Conservation (phyloP, 805 yeast genomes). For the Candida dajiaensis region DNA sequence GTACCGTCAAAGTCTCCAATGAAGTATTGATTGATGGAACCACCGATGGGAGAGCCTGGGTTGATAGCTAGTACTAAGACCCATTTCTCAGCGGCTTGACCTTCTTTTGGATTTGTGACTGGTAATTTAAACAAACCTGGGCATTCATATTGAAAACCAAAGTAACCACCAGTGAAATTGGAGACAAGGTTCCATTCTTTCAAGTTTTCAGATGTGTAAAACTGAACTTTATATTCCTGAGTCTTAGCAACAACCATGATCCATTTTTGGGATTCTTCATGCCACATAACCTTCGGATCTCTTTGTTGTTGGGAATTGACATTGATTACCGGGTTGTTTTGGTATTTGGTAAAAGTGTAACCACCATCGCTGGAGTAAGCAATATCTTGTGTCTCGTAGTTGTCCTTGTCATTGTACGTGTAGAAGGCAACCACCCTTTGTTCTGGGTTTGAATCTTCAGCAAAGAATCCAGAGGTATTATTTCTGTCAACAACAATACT, state of each 20-base stretch:
- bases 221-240: slow-evolving; percentile 25
- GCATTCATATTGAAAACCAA: slow-evolving; percentile 37
- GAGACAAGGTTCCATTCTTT: slow-evolving; percentile 25
- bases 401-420: slow-evolving; percentile 23
- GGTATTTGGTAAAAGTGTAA: slow-evolving; percentile 25
- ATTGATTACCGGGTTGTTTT: slow-evolving; percentile 28
- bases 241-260: slow-evolving; percentile 26
- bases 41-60: slow-evolving; percentile 38
- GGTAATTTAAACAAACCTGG: slow-evolving; percentile 32
- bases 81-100: slow-evolving; percentile 25
- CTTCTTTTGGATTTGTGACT: slow-evolving; percentile 13
- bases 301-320: slow-evolving; percentile 27
- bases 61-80: slow-evolving; percentile 34
- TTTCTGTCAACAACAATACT: slow-evolving; percentile 31
- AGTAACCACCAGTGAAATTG: slow-evolving; percentile 23
- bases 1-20: slow-evolving; percentile 37
- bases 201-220: slow-evolving; percentile 25
- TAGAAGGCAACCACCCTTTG: slow-evolving; percentile 33
- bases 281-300: slow-evolving; percentile 34
- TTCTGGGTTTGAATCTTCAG: slow-evolving; percentile 21
- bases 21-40: slow-evolving; percentile 34
- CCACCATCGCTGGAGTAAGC: slow-evolving; percentile 34
- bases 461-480: slow-evolving; percentile 32
- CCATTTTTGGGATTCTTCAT: slow-evolving; percentile 26
- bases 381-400: slow-evolving; percentile 27